Evolutionary conservation across 176 grass and related monocot genomes (phyloP).

Genomic region (Zea luxurians): DNA sequence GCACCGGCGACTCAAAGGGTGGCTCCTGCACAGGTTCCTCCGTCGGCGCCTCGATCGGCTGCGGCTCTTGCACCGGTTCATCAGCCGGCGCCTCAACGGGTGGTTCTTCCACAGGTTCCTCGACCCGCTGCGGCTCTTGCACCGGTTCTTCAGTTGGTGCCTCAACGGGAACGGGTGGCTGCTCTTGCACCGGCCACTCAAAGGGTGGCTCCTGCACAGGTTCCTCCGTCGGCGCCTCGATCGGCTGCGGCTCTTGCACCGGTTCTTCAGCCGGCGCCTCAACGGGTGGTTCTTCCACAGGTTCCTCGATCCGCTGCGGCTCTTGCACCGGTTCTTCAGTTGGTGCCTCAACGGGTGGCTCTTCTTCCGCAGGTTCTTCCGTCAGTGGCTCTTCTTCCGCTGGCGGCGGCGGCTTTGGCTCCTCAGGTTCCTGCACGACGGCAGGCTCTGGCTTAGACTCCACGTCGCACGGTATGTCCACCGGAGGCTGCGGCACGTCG

Average conservation of each 20-base stretch:
- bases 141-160: background rate
- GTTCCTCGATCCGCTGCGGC: background rate
- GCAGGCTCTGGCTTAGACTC: background rate
- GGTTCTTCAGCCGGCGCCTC: background rate
- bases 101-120: background rate
- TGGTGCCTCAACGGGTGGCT: no score
- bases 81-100: background rate
- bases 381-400: slow-evolving; percentile 9
- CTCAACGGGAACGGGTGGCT: background rate
- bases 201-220: background rate
- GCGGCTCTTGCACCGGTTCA: background rate
- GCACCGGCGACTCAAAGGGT: background rate
- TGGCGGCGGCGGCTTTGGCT: background rate
- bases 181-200: background rate
- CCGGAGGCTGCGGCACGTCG: background rate
- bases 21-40: background rate
- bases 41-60: background rate
- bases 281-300: background rate
- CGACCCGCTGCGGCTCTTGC: no score
- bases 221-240: no score
- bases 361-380: background rate
- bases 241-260: no score
- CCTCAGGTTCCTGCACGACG: background rate
- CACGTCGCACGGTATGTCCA: slow-evolving; percentile 45
- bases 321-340: background rate